Evolutionary conservation across 257 asterid species (phyloP).

Genomic region (Apocynum venetum): DNA sequence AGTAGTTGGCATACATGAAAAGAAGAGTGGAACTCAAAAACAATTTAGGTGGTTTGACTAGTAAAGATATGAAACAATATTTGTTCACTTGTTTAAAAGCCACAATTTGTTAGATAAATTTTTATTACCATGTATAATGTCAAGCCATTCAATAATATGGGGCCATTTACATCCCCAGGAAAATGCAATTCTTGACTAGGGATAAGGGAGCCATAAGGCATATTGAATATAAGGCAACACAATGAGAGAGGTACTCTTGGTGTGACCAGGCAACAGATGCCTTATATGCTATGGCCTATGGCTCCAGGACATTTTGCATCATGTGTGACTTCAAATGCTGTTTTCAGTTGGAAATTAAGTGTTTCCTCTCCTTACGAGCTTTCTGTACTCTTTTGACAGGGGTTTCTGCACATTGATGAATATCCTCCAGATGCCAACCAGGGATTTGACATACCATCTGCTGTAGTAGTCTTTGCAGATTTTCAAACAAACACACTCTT

Average conservation of each 20-base stretch:
- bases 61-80: no score
- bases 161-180: neutral
- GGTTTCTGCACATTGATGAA: conserved; percentile 93
- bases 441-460: conserved; percentile 98
- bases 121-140: neutral
- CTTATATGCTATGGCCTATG: neutral
- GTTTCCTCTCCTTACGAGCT: neutral
- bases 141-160: neutral
- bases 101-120: neutral
- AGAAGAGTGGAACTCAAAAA: neutral
- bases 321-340: neutral
- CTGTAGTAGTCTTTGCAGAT: conserved; percentile 61
- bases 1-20: neutral
- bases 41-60: no score
- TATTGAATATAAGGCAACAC: neutral
- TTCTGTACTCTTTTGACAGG: conserved; percentile 49
- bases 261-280: neutral
- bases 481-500: conserved; percentile 51
- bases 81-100: neutral
- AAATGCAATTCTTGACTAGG: neutral
- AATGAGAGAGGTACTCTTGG: neutral
- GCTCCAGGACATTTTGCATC: neutral
- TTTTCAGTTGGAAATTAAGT: neutral
- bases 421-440: conserved; percentile 99
- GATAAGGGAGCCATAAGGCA: neutral